Percentiles rank a stretch among this genome's conserved stretches.
Conservation (phyloP, 495 filamentous ascomycete species). For the Neurospora sp. region DNA sequence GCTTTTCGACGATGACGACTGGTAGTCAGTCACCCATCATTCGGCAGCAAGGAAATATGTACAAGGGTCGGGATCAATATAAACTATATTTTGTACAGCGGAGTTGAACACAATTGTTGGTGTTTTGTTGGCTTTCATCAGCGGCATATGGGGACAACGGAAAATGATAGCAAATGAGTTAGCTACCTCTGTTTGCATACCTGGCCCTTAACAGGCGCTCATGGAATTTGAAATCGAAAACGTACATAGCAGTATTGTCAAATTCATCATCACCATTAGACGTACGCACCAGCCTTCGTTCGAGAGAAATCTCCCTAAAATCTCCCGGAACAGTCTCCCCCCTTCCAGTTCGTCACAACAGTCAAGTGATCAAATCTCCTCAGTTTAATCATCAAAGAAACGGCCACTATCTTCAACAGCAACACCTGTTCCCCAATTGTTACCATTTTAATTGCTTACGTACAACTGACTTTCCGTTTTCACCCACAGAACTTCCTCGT, state of each 20-base stretch:
- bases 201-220: not conserved
- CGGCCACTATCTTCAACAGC: no score
- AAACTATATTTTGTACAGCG: not conserved
- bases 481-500: not conserved
- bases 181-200: not conserved
- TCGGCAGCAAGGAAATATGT: constrained; percentile 8
- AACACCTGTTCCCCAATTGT: no score
- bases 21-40: constrained; percentile 1
- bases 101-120: not conserved
- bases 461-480: not conserved
- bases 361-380: not conserved
- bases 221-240: not conserved
- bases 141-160: not conserved
- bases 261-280: not conserved
- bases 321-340: no score
- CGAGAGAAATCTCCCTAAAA: no score
- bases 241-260: not conserved
- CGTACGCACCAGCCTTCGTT: no score
- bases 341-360: not conserved
- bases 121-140: not conserved
- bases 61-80: not conserved
- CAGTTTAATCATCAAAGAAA: no score
- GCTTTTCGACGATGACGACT: constrained; percentile 26
- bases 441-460: not conserved
- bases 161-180: not conserved